Conservation (phyloP, 495 filamentous ascomycete genomes). For the Baudoinia panamericana region DNA sequence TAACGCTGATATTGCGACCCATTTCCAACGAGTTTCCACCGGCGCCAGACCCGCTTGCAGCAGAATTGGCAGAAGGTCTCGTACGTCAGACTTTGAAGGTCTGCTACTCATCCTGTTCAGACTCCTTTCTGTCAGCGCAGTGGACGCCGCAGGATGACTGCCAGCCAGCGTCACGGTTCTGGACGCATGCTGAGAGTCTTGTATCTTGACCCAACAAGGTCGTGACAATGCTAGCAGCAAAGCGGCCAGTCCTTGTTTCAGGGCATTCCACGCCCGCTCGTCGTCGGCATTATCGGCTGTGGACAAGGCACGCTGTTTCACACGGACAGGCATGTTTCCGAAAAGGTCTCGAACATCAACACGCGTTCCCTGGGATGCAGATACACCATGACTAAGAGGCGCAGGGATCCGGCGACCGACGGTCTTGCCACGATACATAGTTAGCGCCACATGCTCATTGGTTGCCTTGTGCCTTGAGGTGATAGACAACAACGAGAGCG, state of each 20-base stretch:
- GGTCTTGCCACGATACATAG: constrained; percentile 56
- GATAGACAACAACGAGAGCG: constrained; percentile 64
- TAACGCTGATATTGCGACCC: constrained; percentile 56
- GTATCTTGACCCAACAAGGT: constrained; percentile 28
- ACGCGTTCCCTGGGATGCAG: constrained; percentile 55
- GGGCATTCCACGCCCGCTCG: constrained; percentile 56
- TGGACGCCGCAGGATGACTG: background rate
- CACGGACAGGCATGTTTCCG: constrained; percentile 91
- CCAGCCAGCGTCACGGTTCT: background rate
- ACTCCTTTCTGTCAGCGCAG: constrained; percentile 11
- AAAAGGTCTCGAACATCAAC: constrained; percentile 78
- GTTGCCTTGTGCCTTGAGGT: constrained; percentile 59
- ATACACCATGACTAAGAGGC: constrained; percentile 44
- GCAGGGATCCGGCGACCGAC: constrained; percentile 57
- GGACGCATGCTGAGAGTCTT: constrained; percentile 17
- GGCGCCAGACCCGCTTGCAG: constrained; percentile 50
- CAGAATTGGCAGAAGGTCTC: constrained; percentile 37
- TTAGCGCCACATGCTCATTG: constrained; percentile 53
- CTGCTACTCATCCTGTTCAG: constrained; percentile 6
- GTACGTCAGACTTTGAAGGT: constrained; percentile 5
- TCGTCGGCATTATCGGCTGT: constrained; percentile 39
- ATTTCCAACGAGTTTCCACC: constrained; percentile 38
- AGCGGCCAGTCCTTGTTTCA: constrained; percentile 46
- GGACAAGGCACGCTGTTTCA: constrained; percentile 56
- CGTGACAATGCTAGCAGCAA: constrained; percentile 53